Percentiles rank a stretch among this genome's conserved stretches.
Evolutionary conservation across 352 stramenopile genomes (phyloP).

Genomic region (Pythium volutum): DNA sequence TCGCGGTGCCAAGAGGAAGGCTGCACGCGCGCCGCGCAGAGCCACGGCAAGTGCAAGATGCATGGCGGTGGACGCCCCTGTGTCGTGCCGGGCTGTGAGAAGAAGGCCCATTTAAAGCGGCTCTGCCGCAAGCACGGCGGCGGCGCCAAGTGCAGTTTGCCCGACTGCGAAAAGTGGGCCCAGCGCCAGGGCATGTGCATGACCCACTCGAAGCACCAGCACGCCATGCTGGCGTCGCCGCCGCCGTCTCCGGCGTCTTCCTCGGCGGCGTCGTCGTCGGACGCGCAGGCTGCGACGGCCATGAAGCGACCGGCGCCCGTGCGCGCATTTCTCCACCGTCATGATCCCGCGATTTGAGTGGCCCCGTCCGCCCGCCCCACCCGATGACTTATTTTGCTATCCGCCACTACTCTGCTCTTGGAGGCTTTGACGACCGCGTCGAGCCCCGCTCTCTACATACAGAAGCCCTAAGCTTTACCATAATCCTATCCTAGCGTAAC

Average conservation of each 20-base stretch:
- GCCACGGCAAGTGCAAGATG: constrained; percentile 66
- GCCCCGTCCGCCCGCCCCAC: too few relatives aligned
- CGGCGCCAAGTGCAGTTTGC: constrained; percentile 65
- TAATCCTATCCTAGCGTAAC: too few relatives aligned
- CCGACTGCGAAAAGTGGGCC: constrained; percentile 78
- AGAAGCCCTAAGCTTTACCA: not conserved
- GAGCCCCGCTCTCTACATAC: not conserved
- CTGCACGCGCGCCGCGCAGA: constrained; percentile 62
- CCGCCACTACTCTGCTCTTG: not conserved
- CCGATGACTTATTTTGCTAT: not conserved
- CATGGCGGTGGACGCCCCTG: constrained; percentile 52
- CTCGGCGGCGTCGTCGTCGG: not conserved
- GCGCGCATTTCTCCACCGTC: not conserved
- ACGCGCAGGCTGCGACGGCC: not conserved
- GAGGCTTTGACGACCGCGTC: not conserved
- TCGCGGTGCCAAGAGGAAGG: constrained; percentile 70
- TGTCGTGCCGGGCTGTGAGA: constrained; percentile 67
- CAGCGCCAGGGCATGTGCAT: constrained; percentile 85
- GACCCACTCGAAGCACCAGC: constrained; percentile 70
- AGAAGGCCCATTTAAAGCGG: constrained; percentile 80
- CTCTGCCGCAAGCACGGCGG: constrained; percentile 83
- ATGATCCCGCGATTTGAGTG: constrained; percentile 12
- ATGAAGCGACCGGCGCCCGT: not conserved
- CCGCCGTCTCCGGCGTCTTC: constrained; percentile 24
- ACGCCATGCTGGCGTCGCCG: constrained; percentile 16